Evolutionary conservation across 257 asterid genomes (phyloP), one percentile per base, ranked within the genome.

Genomic region (Lavandula angustifolia): DNA sequence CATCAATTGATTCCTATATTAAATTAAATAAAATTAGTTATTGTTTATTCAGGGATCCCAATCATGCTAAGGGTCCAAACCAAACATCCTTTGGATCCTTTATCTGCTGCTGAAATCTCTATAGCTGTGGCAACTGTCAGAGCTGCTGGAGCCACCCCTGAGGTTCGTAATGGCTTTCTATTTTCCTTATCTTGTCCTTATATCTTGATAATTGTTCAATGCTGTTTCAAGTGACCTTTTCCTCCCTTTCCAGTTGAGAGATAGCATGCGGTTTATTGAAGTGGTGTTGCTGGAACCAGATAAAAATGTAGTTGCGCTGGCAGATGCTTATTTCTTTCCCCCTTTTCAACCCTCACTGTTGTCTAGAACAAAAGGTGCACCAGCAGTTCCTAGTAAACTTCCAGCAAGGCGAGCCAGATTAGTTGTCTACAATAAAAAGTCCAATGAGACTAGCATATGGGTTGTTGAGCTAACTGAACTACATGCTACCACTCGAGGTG

Each of bases 91-190:
- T 81, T 92, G 87, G 99, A 92, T 66, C 96, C 97, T 65, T 79
- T 92, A 72, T 81, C 96, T 61, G 88, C 94, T 64, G 76, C 96
- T 59, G 99, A 92, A 77, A 89, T 92, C 73, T 73, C 96, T 27
- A 94, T 92, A 62, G 96, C 96, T 14, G 95, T 92, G 62, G 95
- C 84, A 57, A 89, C 96, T 49, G 99, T 92, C 71, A 84, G 99
- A 74, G 95, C 95, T 40, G 96, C 99, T 60, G 99, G 99, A 65
- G 92, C 96, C 57, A 89, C 99, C 51, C 99, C 99, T 48, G 98
- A 89, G 98, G 98, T 92, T n/a, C n/a, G 46, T 37, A 44, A 16
- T 66, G 12, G 41, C 67, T n/a, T n/a, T n/a, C n/a, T n/a, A n/a
- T n/a, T n/a, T n/a, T n/a, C n/a, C n/a, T n/a, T n/a, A n/a, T n/a